Percentiles rank a stretch among this genome's conserved stretches.
Conservation (phyloP, 352 stramenopile species). For the Phytophthora chlamydospora region DNA sequence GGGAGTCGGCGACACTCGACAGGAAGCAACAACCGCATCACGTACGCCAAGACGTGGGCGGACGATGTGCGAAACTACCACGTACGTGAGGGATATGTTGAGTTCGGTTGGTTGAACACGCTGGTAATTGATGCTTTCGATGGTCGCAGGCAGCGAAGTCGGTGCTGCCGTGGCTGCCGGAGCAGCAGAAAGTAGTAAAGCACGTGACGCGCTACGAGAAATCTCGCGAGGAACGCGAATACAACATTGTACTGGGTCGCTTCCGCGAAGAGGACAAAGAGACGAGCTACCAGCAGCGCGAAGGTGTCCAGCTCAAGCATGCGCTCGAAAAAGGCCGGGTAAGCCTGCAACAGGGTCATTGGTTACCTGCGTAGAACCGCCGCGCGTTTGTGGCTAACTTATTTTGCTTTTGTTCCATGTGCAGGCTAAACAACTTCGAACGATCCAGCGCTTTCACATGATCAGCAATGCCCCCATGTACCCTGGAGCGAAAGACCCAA, state of each 20-base stretch:
- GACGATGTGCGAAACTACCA: constrained; percentile 68
- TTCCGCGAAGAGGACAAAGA: constrained; percentile 70
- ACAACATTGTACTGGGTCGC: constrained; percentile 70
- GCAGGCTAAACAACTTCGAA: constrained; percentile 67
- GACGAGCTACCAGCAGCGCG: constrained; percentile 31
- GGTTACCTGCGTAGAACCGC: not conserved
- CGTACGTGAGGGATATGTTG: constrained; percentile 23
- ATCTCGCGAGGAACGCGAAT: constrained; percentile 70
- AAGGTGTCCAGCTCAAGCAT: constrained; percentile 41
- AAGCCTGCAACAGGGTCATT: constrained; percentile 1
- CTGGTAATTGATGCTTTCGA: constrained; percentile 7
- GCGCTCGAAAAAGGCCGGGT: constrained; percentile 52
- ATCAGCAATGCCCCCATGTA: constrained; percentile 72
- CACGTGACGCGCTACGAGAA: constrained; percentile 78
- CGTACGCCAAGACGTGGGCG: constrained; percentile 53
- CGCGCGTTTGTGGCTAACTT: not conserved
- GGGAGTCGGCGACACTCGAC: constrained; percentile 10
- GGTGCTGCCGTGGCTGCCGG: constrained; percentile 59
- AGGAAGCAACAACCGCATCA: constrained; percentile 25
- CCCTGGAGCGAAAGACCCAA: constrained; percentile 48
- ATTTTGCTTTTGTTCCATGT: not conserved
- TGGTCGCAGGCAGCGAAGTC: constrained; percentile 58
- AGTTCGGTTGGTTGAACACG: constrained; percentile 2
- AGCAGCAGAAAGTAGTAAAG: constrained; percentile 60
- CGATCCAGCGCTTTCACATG: constrained; percentile 67